phyloP scores from a whole-genome alignment of 2,329 filamentous ascomycete species.

The Fusarium redolens region DNA sequence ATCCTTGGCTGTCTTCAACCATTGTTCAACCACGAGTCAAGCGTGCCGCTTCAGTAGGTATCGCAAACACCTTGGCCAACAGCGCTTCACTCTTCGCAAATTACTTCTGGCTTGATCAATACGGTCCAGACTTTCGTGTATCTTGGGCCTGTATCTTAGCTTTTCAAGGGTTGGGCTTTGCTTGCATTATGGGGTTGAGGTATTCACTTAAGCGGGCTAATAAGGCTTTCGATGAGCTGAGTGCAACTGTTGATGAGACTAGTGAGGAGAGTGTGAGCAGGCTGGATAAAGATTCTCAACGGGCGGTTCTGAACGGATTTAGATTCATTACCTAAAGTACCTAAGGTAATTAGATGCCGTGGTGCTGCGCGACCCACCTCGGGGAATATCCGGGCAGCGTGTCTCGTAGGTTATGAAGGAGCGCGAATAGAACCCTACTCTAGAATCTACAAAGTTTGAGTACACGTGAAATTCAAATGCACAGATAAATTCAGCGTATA shows the following conservation, averaged over 20 bases:
- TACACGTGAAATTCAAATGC: rapidly evolving
- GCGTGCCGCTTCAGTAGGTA: not conserved
- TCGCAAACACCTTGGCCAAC: not conserved
- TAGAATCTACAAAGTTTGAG: rapidly evolving
- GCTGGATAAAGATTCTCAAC: not conserved
- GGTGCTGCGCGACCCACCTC: rapidly evolving
- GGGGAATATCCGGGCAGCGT: rapidly evolving
- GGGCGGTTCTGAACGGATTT: not conserved
- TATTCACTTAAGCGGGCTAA: not conserved
- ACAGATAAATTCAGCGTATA: rapidly evolving
- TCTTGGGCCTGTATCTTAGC: not conserved
- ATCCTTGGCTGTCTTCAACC: not conserved
- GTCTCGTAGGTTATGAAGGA: rapidly evolving
- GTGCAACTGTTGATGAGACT: not conserved
- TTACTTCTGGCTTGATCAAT: not conserved
- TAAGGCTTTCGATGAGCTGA: not conserved
- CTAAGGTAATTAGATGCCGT: too few species aligned
- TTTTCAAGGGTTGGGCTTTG: not conserved
- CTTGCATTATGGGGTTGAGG: not conserved
- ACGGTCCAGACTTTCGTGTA: not conserved
- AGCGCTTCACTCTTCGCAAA: not conserved
- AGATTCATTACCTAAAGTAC: not conserved
- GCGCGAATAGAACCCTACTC: not conserved
- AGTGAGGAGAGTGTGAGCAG: not conserved
- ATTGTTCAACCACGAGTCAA: not conserved